Percentiles rank a stretch among this genome's conserved stretches.
These are phyloP conservation scores for Eremomyces bilateralis DNA, from an alignment of 495 filamentous ascomycete species.

Conservation along the genomic window DNA sequence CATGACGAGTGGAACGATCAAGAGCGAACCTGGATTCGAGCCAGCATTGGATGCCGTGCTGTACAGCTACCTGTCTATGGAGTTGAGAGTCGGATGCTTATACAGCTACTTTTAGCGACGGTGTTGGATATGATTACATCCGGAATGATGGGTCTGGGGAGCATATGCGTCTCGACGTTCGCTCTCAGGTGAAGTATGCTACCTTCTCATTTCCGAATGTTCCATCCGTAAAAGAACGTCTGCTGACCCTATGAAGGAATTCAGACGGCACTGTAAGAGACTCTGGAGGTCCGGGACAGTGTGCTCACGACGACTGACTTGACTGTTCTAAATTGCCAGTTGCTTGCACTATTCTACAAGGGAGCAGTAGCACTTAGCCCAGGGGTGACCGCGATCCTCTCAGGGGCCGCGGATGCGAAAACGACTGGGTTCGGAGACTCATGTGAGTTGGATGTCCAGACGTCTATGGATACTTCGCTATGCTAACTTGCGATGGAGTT, in stretches of 20 bases:
- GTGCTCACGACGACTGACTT: background rate
- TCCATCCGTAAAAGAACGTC: no score
- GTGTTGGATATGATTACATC: conserved; percentile 14
- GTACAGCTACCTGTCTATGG: background rate
- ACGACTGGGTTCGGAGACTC: conserved; percentile 33
- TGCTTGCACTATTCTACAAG: conserved; percentile 4
- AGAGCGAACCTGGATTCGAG: conserved; percentile 4
- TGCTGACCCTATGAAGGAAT: no score
- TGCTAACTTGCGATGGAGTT: no score
- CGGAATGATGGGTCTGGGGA: conserved; percentile 9
- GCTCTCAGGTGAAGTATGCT: conserved; percentile 11
- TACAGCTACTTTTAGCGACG: conserved; percentile 3
- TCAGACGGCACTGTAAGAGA: no score
- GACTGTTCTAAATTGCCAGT: background rate
- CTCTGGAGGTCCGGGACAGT: background rate
- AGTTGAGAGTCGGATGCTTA: background rate
- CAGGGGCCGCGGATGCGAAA: conserved; percentile 23
- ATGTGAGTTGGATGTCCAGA: conserved; percentile 18
- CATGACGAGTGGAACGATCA: conserved; percentile 1
- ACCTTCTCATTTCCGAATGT: no score
- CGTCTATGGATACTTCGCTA: no score
- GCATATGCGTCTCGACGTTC: conserved; percentile 12
- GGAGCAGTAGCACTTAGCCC: background rate
- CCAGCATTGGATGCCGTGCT: conserved; percentile 2
- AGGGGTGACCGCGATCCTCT: conserved; percentile 16